Percentiles rank a stretch among this genome's conserved stretches.
Evolutionary conservation across 768 basidiomycete species (phyloP).

Genomic region (Agrocybe chaxingu): DNA sequence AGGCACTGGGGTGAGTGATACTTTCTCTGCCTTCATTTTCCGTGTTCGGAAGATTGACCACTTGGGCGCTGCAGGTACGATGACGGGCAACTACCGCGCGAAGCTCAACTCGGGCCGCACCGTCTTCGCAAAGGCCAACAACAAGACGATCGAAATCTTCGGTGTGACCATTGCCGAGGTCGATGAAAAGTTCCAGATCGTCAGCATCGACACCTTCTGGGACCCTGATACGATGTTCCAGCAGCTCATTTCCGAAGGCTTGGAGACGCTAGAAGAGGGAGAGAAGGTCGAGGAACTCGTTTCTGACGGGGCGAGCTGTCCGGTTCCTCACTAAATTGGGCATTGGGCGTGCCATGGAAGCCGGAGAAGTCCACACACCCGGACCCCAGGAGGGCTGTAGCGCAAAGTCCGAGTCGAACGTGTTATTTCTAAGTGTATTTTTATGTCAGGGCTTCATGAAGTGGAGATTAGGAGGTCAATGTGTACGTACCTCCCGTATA

Average conservation of each 20-base stretch:
- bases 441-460: too few relatives aligned
- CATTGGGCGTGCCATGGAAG: not conserved
- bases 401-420: too few relatives aligned
- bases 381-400: too few relatives aligned
- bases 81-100: constrained; percentile 13
- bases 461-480: too few relatives aligned
- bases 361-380: not conserved
- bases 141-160: constrained; percentile 11
- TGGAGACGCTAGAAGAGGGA: constrained; percentile 4
- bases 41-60: not conserved
- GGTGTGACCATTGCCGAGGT: constrained; percentile 12
- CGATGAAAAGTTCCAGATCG: constrained; percentile 11
- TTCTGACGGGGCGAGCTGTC: not conserved
- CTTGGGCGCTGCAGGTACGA: constrained; percentile 1
- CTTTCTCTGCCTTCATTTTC: not conserved
- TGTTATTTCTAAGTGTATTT: too few relatives aligned
- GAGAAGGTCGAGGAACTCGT: constrained; percentile 6
- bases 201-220: constrained; percentile 11
- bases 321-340: constrained; percentile 2
- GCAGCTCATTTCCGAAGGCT: constrained; percentile 6
- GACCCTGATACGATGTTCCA: constrained; percentile 10
- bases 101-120: constrained; percentile 10
- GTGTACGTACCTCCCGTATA: too few relatives aligned
- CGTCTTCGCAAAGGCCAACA: constrained; percentile 9
- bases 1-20: constrained; percentile 10